A percentile compares a stretch with the other conserved stretches of the same genome.
These are phyloP conservation scores for Brassica rapa DNA, from an alignment of 345 rosid genomes.

Conservation along the genomic window DNA sequence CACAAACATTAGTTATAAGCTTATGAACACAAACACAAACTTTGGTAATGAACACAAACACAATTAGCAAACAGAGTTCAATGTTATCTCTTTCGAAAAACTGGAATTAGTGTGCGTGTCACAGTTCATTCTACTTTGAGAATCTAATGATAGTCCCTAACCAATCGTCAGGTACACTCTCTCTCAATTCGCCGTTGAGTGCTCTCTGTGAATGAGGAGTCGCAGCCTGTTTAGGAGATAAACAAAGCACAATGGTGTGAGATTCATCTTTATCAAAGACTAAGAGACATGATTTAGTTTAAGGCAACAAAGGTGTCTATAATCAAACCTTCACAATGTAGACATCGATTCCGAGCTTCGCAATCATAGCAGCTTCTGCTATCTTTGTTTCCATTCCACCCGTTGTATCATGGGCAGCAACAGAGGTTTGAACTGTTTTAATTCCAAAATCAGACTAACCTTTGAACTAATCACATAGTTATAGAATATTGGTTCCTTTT, in stretches of 20 bases:
- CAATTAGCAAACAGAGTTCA: background rate
- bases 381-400: constrained; percentile 95
- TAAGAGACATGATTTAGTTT: background rate
- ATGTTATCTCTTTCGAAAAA: background rate
- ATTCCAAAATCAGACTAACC: background rate
- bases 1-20: too few species aligned
- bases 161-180: constrained; percentile 66
- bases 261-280: background rate
- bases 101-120: background rate
- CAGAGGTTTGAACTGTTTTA: constrained; percentile 68
- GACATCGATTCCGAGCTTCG: constrained; percentile 83
- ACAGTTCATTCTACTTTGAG: constrained; percentile 12
- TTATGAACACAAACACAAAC: background rate
- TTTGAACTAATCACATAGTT: background rate
- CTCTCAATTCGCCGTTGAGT: constrained; percentile 57
- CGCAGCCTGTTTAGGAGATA: constrained; percentile 55
- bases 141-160: constrained; percentile 61
- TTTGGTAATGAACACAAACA: background rate
- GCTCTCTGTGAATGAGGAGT: constrained; percentile 73
- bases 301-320: background rate
- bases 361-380: constrained; percentile 87
- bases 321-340: constrained; percentile 74
- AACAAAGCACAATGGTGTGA: background rate
- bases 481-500: background rate
- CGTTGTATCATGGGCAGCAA: constrained; percentile 89